Percentiles rank a stretch among this genome's conserved stretches.
These are phyloP conservation scores for Morella rubra DNA, from an alignment of 306 rosid genomes.

Conservation along the genomic window DNA sequence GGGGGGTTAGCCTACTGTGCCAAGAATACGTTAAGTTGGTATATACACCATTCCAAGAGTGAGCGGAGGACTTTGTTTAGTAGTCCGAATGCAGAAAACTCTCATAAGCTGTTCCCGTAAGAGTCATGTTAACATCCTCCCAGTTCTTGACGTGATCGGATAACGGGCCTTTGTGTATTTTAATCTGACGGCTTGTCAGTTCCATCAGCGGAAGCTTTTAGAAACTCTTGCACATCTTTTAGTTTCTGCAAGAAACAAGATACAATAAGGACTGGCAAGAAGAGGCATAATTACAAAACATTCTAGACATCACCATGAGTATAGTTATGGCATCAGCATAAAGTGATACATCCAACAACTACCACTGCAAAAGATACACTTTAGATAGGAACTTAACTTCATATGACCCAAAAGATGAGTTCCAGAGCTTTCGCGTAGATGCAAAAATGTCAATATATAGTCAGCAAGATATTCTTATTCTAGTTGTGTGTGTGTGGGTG, in stretches of 20 bases:
- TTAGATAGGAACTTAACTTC: too few species aligned
- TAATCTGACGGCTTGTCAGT: constrained; percentile 76
- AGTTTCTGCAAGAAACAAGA: constrained; percentile 58
- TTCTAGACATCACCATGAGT: too few species aligned
- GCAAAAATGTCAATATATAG: too few species aligned
- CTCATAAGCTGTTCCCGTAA: constrained; percentile 67
- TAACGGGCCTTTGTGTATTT: constrained; percentile 74
- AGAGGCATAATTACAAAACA: not conserved
- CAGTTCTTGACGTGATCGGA: constrained; percentile 76
- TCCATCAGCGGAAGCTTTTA: constrained; percentile 65
- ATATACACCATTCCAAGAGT: constrained; percentile 52
- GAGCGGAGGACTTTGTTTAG: constrained; percentile 37
- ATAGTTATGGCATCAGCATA: too few species aligned
- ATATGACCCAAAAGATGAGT: too few species aligned
- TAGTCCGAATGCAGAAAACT: constrained; percentile 67
- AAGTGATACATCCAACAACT: too few species aligned
- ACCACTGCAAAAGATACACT: too few species aligned
- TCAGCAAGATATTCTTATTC: too few species aligned
- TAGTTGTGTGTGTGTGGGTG: too few species aligned
- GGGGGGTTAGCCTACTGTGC: constrained; percentile 25
- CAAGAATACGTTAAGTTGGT: constrained; percentile 39
- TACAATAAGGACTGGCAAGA: not conserved
- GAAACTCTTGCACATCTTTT: constrained; percentile 65
- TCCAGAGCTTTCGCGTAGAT: too few species aligned
- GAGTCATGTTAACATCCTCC: constrained; percentile 74